phyloP scores from a whole-genome alignment of 495 filamentous ascomycete species.

The Aspergillus panamensis region DNA sequence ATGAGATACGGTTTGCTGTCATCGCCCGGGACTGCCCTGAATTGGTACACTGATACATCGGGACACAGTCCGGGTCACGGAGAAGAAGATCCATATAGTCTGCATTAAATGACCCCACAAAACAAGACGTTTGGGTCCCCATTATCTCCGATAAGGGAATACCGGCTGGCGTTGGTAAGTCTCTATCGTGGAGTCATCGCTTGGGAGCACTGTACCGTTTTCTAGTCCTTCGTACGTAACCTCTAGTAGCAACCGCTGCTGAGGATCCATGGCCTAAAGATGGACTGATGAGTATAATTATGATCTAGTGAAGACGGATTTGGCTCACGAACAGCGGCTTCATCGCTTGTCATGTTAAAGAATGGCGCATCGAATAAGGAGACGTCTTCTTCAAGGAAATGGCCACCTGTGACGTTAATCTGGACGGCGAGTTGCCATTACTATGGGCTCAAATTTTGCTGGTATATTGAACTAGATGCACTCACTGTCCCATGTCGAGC shows the following conservation, averaged over 20 bases:
- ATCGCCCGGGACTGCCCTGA: slow-evolving; percentile 27
- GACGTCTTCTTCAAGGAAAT: slow-evolving; percentile 49
- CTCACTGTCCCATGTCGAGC: slow-evolving; percentile 25
- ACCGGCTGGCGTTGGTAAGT: slow-evolving; percentile 4
- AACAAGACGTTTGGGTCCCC: slow-evolving; percentile 2
- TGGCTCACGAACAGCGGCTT: slow-evolving; percentile 37
- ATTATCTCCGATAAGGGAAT: slow-evolving; percentile 30
- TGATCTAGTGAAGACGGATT: background rate
- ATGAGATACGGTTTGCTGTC: slow-evolving; percentile 44
- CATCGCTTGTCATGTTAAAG: slow-evolving; percentile 51
- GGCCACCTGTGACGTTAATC: slow-evolving; percentile 22
- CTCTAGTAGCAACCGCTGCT: slow-evolving; percentile 50
- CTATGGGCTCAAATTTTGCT: background rate
- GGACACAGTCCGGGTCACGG: slow-evolving; percentile 18
- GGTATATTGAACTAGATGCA: background rate
- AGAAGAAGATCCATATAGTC: slow-evolving; percentile 11
- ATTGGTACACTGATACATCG: slow-evolving; percentile 20
- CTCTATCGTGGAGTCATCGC: background rate
- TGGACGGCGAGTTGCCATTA: background rate
- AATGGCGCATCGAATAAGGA: slow-evolving; percentile 52
- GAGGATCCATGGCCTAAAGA: slow-evolving; percentile 33
- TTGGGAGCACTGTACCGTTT: slow-evolving; percentile 1
- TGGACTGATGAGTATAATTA: background rate
- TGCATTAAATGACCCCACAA: slow-evolving; percentile 5
- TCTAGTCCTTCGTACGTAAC: slow-evolving; percentile 57